These are phyloP conservation scores for Rhizophora apiculata DNA, from an alignment of 345 rosid genomes.

Conservation along the genomic window DNA sequence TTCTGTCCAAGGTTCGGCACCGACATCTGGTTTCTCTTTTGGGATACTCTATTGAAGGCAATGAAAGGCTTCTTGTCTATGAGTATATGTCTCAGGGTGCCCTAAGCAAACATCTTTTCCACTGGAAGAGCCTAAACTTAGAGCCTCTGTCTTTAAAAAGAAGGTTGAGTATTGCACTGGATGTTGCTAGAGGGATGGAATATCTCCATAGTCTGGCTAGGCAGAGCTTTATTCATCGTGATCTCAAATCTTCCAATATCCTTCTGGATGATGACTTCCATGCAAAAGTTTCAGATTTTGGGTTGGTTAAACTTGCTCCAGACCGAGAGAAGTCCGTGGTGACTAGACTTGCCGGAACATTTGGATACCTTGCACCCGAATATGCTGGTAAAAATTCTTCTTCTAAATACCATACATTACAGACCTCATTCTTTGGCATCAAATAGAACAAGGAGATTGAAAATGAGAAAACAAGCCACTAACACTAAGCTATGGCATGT, in stretches of 20 bases:
- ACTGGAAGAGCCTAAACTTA: constrained; percentile 33
- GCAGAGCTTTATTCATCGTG: constrained; percentile 52
- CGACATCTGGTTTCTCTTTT: constrained; percentile 49
- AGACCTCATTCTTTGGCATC: not conserved
- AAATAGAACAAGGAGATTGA: too few species aligned
- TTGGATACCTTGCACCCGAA: constrained; percentile 64
- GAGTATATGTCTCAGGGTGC: constrained; percentile 56
- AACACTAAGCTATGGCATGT: too few species aligned
- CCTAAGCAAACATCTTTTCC: constrained; percentile 48
- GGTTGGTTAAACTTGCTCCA: constrained; percentile 51
- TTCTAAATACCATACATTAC: not conserved
- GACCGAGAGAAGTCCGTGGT: constrained; percentile 46
- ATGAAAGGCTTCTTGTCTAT: constrained; percentile 50
- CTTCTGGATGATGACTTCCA: constrained; percentile 46
- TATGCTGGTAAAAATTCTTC: constrained; percentile 43
- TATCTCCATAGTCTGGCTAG: constrained; percentile 50
- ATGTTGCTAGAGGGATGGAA: constrained; percentile 59
- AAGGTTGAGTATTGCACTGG: constrained; percentile 46
- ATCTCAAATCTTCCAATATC: constrained; percentile 57
- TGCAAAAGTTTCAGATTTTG: constrained; percentile 58
- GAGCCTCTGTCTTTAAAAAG: constrained; percentile 48
- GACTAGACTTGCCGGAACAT: constrained; percentile 54
- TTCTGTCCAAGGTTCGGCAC: constrained; percentile 49
- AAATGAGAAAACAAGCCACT: too few species aligned
- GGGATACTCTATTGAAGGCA: constrained; percentile 41